Evolutionary conservation across 1,284 basidiomycete species (phyloP), one percentile per base, ranked within the genome.

Genomic region (Fomitiporia mediterranea): DNA sequence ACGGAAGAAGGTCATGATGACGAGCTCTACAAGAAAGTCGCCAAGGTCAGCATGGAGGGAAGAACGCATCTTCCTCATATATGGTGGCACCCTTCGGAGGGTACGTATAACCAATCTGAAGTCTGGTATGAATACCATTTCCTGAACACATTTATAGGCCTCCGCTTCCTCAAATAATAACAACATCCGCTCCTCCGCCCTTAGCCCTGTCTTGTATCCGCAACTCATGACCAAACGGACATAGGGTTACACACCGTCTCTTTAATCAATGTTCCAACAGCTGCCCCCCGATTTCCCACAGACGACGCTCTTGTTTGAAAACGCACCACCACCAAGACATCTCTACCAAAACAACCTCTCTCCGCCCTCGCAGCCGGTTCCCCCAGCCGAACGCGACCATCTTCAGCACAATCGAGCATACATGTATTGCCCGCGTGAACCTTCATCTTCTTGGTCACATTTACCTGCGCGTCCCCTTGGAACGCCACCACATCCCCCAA

Each of bases 181-280:
- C 83, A 0, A 83, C 82, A 2, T 81, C 82, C 15, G 76, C 79
- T 2, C 70, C 79, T 4, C 79, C 82, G 1, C 68, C 74, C 4
- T 68, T 37, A 72, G 69, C 7, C 62, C 68, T 35, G 73, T 83
- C 54, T 71, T 73, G 17, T 85, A 85, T 62, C 83, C 83, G 0
- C 71, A 77, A 17, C 73, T 85, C 27, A 88, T 88, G 85, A 79
- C 82, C 1, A 77, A 77, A 67, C 77, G 79, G 60, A 75, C 71
- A 44, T 85, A 89, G 63, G 85, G 86, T 8, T 89, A 88, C 60
- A 70, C 73, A n/a, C 81, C 80, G 17, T 80, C 80, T 21, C 62
- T 80, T 9, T 73, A 74, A 57, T 81, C 81, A 42, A 81, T 81
- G 77, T 68, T 61, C 57, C 47, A 49, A 51, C 13, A 51, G 61